phyloP scores from a whole-genome alignment of 805 yeast species.

The Metschnikowia matae region DNA sequence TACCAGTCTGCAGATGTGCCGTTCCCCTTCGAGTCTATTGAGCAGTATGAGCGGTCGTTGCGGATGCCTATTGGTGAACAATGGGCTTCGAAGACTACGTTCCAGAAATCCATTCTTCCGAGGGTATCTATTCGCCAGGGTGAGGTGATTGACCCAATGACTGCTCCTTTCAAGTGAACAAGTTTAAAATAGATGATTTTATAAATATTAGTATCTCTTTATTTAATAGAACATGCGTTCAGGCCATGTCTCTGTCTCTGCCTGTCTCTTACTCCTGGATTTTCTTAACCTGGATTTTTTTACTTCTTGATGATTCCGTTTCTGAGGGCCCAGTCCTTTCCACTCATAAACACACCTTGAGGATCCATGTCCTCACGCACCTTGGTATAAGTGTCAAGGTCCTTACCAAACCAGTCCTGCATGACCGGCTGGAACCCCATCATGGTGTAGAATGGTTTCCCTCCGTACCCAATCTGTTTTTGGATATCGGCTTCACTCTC shows the following conservation, averaged over 20 bases:
- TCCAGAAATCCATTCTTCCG: constrained; percentile 87
- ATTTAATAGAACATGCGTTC: too few species aligned
- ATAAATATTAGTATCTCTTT: too few species aligned
- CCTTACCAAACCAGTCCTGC: constrained; percentile 76
- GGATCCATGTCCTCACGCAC: constrained; percentile 75
- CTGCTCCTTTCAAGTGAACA: constrained; percentile 66
- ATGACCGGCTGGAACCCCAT: constrained; percentile 69
- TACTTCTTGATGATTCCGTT: constrained; percentile 57
- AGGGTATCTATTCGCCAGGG: constrained; percentile 84
- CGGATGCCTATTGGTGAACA: constrained; percentile 97
- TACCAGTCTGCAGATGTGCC: constrained; percentile 91
- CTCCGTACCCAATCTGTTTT: constrained; percentile 38
- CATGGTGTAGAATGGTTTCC: constrained; percentile 62
- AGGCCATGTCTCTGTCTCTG: too few species aligned
- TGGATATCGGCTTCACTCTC: constrained; percentile 32
- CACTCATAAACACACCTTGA: constrained; percentile 71
- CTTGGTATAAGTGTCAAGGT: constrained; percentile 54
- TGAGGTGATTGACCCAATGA: constrained; percentile 83
- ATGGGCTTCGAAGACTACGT: constrained; percentile 87
- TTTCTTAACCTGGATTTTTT: neutral
- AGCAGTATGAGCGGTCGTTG: constrained; percentile 90
- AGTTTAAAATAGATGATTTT: too few species aligned
- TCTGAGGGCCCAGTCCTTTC: constrained; percentile 73
- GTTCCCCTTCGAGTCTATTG: constrained; percentile 87
- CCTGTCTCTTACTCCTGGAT: too few species aligned